Evolutionary conservation across 2,329 filamentous ascomycete species (phyloP).

Genomic region (Myotisia sp.): DNA sequence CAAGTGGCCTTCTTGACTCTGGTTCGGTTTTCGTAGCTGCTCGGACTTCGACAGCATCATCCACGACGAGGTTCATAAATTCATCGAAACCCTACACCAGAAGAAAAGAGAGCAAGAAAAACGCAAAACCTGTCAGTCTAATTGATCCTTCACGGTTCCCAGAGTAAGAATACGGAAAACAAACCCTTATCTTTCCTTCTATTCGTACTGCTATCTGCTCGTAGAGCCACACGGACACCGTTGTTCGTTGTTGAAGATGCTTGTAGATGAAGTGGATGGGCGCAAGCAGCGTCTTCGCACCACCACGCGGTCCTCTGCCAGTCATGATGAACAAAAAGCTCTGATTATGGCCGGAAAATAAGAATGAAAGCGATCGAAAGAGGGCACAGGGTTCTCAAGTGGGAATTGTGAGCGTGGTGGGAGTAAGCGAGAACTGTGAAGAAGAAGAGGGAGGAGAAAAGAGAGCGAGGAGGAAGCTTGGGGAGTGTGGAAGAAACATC

Average conservation of each 20-base stretch:
- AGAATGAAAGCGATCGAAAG: too few relatives aligned
- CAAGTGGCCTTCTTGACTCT: conserved; percentile 64
- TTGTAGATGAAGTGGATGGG: conserved; percentile 89
- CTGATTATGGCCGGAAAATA: too few relatives aligned
- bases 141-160: conserved; percentile 1
- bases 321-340: too few relatives aligned
- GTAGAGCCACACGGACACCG: conserved; percentile 90
- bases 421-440: too few relatives aligned
- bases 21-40: conserved; percentile 67
- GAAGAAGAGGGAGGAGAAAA: too few relatives aligned
- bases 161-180: conserved; percentile 17
- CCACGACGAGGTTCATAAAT: conserved; percentile 97
- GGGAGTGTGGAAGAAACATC: too few relatives aligned
- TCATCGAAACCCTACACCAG: conserved; percentile 79
- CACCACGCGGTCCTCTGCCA: conserved; percentile 42
- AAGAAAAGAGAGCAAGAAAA: too few relatives aligned
- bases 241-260: conserved; percentile 68
- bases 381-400: too few relatives aligned
- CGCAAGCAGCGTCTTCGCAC: conserved; percentile 55
- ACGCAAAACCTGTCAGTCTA: conserved; percentile 2
- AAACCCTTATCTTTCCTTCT: conserved; percentile 86
- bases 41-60: conserved; percentile 87
- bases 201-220: conserved; percentile 90
- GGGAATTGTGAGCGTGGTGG: too few relatives aligned
- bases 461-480: too few relatives aligned